Evolutionary conservation across 495 filamentous ascomycete species (phyloP).

Genomic region (Neurospora sp.): DNA sequence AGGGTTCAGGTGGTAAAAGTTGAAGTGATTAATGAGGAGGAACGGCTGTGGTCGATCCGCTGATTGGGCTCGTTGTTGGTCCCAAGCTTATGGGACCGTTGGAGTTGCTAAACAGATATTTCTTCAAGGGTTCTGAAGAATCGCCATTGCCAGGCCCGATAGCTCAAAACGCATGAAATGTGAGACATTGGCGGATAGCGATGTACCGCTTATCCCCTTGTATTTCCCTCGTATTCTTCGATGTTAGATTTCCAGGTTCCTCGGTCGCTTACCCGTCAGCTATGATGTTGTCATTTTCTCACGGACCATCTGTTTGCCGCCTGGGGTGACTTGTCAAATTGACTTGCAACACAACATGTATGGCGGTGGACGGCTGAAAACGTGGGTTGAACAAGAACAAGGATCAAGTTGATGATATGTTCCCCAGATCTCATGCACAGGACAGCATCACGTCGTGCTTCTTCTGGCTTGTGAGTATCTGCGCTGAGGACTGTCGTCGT

Average conservation of each 20-base stretch:
- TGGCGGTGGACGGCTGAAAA: background rate
- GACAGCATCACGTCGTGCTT: background rate
- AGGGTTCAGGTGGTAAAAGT: background rate
- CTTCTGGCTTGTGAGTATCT: background rate
- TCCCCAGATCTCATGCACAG: background rate
- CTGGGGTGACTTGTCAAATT: background rate
- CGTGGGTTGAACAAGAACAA: background rate
- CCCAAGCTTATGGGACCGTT: constrained; percentile 7
- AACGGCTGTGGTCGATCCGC: background rate
- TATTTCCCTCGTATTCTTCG: background rate
- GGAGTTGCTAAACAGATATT: background rate
- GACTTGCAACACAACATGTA: background rate
- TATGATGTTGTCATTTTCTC: background rate
- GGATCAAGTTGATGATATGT: background rate
- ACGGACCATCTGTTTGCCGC: background rate
- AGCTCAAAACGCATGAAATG: background rate
- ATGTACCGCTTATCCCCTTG: background rate
- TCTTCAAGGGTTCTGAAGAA: background rate
- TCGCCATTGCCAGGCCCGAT: background rate
- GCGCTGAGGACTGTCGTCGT: background rate
- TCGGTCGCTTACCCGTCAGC: background rate
- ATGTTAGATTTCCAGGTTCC: background rate
- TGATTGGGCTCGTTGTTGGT: constrained; percentile 1
- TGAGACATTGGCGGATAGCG: background rate
- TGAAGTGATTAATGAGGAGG: background rate